Evolutionary conservation across 306 rosid species (phyloP), one percentile per base, ranked within the genome.

Genomic region (Phaseolus lunatus): DNA sequence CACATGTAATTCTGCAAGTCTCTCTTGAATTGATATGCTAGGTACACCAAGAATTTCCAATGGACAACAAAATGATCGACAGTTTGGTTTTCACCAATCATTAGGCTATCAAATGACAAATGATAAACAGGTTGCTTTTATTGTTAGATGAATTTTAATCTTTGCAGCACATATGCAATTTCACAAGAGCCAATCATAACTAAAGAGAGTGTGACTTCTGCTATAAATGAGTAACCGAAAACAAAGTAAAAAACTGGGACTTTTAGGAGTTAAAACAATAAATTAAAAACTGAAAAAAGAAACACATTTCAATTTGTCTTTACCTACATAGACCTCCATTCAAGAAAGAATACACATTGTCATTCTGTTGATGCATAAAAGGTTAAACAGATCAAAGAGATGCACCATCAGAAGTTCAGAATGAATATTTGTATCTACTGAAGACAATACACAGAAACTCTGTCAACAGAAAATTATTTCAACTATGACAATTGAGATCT

Each of bases 391-490:
- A 67, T 66, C 33, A 47, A 57, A 33, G 48, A 68, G 53, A 72
- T 73, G 26, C 26, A 39, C 50, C 15, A 49, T 24, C 35, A 22
- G 11, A 58, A 58, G 16, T 59, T 59, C 39, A 57, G 59, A 58
- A 75, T 48, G 67, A 58, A 66, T 48, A 37, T 68, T 14, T 57
- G 48, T 58, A 19, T 70, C 74, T 29, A 62, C 41, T 31, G 19
- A 76, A 77, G 37, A 61, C 54, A 76, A 19, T 29, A n/a, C 5
- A 37, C 53, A 50, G 11, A 56, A 81, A 76, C 77, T 68, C 37
- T 1, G 9, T 13, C 26, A 68, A 67, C 5, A 49, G 43, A 70
- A 61, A 47, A 27, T 20, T 62, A 33, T 9, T 61, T 81, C 8
- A 43, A 39, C 56, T 45, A 43, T 56, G 24, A 66, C 27, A 24